Base-by-base conservation (phyloP, 768 basidiomycete species). In the Lactarius sanguifluus region DNA sequence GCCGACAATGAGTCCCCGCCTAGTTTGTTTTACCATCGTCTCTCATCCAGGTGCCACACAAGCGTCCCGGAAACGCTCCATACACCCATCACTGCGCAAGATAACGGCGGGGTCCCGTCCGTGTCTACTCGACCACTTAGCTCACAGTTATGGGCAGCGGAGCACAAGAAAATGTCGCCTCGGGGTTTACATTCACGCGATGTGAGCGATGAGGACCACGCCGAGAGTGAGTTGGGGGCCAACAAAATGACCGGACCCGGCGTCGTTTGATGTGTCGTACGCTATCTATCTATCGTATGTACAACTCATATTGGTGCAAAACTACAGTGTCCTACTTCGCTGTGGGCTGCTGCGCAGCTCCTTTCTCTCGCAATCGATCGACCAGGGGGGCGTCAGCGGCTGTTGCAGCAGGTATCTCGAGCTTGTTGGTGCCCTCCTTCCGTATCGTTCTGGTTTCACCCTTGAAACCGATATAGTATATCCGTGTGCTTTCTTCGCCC, bases 391-490 rank as follows among this genome's bases (percentile, higher is more conserved):
- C 87, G 69, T 95, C 93, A 0, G 89, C 85, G 1, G 90, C 88
- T 71, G 91, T 84, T 5, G 87, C 88, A n/a, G 93, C 90, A 0
- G 89, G 90, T 18, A 96, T 84, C 72, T 87, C 89, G 58, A 89
- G 80, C 73, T 84, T 86, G 57, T 82, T 83, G 41, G 81, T 81
- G n/a, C 78, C 82, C 61, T 90, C 88, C 68, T 83, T 86, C 69
- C 81, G 81, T 20, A 76, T 74, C 20, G 81, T 79, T 61, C 81
- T 79, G 57, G 81, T 79, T 69, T 92, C 89, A 50, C 92, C 93
- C 74, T 86, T 90, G 81, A 95, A 95, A 23, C 92, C 92, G 52
- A 94, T 72, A 72, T 87, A 95, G 73, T 89, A 95, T 43, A 94
- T 76, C 30, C 89, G 79, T 3, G 89, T 84, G 20, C 77, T 69